Conservation (phyloP, 352 stramenopile species). For the Pythium plurisporium region DNA sequence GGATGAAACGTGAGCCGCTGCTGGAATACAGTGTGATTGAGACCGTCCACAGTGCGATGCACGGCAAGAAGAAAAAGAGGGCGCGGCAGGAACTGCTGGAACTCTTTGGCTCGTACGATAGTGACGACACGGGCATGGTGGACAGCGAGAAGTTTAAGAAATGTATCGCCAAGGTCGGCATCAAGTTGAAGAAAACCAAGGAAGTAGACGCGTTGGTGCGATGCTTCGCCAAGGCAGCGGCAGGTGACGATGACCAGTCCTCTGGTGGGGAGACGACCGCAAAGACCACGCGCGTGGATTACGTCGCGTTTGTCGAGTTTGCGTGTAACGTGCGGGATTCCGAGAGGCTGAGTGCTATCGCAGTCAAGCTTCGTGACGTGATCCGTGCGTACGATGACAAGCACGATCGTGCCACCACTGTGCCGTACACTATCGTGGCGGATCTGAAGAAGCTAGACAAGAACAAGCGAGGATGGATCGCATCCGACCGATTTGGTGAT, state of each 20-base stretch:
- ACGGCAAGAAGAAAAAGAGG: conserved; percentile 36
- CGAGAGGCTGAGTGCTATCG: conserved; percentile 51
- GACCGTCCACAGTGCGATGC: conserved; percentile 44
- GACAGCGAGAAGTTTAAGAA: conserved; percentile 48
- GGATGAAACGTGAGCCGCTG: conserved; percentile 51
- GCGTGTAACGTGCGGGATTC: conserved; percentile 62
- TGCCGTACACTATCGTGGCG: conserved; percentile 38
- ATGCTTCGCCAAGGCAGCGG: conserved; percentile 31
- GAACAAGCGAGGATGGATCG: conserved; percentile 48
- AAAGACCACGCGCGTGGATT: conserved; percentile 33
- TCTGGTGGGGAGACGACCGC: conserved; percentile 4
- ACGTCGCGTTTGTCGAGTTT: conserved; percentile 59
- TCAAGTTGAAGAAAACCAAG: conserved; percentile 34
- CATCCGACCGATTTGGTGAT: conserved; percentile 19
- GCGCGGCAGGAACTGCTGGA: conserved; percentile 37
- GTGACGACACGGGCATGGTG: conserved; percentile 28
- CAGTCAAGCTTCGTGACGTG: conserved; percentile 33
- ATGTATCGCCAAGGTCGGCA: conserved; percentile 47
- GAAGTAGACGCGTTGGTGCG: conserved; percentile 33
- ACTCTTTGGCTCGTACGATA: conserved; percentile 53
- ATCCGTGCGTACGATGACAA: conserved; percentile 59
- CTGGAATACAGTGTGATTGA: conserved; percentile 43
- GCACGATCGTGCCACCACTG: conserved; percentile 30
- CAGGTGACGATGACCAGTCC: conserved; percentile 13
- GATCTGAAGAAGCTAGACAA: conserved; percentile 55